Evolutionary conservation across 345 rosid species (phyloP), one percentile per base, ranked within the genome.

Genomic region (Pistacia atlantica): DNA sequence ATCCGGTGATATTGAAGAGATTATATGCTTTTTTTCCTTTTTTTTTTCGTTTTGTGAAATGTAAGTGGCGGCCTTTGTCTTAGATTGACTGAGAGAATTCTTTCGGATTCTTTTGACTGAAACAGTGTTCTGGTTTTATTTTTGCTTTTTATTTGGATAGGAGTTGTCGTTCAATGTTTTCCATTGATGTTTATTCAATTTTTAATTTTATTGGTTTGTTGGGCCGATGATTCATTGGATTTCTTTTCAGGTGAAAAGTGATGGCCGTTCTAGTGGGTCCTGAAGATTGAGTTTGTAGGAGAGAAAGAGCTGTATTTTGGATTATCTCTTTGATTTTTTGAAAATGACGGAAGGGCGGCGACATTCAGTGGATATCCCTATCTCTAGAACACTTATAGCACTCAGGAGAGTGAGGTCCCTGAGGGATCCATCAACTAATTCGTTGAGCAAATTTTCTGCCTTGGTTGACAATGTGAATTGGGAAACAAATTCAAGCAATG

Each of bases 381-480:
- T 96, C 59, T 85, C 99, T 45, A 93, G 91, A 81, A 89, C 97
- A 46, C 97, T 96, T n/a, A 80, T 88, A 14, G 97, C 98, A 25
- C 92, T 96, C 31, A 86, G 97, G 86, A 90, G 98, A 69, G 99
- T 96, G 80, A 84, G 89, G 88, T 96, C 99, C 48, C 74, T 96
- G 54, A 89, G 97, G 89, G 99, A 96, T 84, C 99, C 99, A 2
- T 88, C 95, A 33, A 93, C 99, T 17, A 96, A 86, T 82, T 90
- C 98, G 6, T 88, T 93, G 97, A 96, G 95, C 89, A 96, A 93
- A 76, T 88, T 96, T 80, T 87, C 98, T 83, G 74, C 94, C 79
- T 84, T 93, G 78, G 83, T 90, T 28, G 98, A 93, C 71, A 92
- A 87, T 83, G 94, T 77, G 75, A 87, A 93, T 78, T 93, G 99